These are phyloP conservation scores for Leucogyrophana mollusca DNA, from an alignment of 768 basidiomycete species.

Conservation along the genomic window DNA sequence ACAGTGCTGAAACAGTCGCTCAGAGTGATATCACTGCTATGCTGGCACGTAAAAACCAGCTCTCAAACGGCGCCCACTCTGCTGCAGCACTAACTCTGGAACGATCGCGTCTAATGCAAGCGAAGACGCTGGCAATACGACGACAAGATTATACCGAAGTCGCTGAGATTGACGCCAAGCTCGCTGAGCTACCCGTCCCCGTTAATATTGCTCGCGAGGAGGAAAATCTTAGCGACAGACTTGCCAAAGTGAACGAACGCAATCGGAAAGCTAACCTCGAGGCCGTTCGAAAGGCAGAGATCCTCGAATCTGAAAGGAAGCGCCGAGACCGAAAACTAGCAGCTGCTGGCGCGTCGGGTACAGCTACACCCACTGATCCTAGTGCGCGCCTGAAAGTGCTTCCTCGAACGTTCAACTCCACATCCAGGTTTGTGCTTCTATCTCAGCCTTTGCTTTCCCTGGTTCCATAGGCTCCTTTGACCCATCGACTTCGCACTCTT, in stretches of 20 bases:
- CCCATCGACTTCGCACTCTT: slow-evolving; percentile 18
- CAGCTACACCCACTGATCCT: slow-evolving; percentile 50
- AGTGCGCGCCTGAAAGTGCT: slow-evolving; percentile 68
- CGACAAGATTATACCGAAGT: slow-evolving; percentile 71
- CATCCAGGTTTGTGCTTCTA: slow-evolving; percentile 56
- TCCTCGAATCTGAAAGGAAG: slow-evolving; percentile 66
- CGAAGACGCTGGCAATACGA: slow-evolving; percentile 70
- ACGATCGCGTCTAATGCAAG: slow-evolving; percentile 65
- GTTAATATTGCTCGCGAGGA: slow-evolving; percentile 17
- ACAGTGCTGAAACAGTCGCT: slow-evolving; percentile 9
- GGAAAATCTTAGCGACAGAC: slow-evolving; percentile 41
- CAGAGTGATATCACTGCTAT: slow-evolving; percentile 85
- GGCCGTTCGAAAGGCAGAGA: slow-evolving; percentile 73
- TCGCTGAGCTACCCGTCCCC: slow-evolving; percentile 48
- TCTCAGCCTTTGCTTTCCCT: background rate
- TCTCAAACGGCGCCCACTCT: slow-evolving; percentile 31
- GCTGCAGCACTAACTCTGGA: slow-evolving; percentile 45
- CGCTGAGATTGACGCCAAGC: slow-evolving; percentile 56
- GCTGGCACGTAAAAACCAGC: slow-evolving; percentile 63
- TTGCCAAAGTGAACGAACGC: slow-evolving; percentile 85
- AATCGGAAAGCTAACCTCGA: slow-evolving; percentile 86
- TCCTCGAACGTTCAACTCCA: slow-evolving; percentile 49
- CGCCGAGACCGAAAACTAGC: slow-evolving; percentile 63
- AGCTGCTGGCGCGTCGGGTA: slow-evolving; percentile 35
- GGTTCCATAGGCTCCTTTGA: slow-evolving; percentile 1